Percentiles rank a stretch among this genome's conserved stretches.
Evolutionary conservation across 805 yeast species (phyloP).

Genomic region (Pichia exigua): DNA sequence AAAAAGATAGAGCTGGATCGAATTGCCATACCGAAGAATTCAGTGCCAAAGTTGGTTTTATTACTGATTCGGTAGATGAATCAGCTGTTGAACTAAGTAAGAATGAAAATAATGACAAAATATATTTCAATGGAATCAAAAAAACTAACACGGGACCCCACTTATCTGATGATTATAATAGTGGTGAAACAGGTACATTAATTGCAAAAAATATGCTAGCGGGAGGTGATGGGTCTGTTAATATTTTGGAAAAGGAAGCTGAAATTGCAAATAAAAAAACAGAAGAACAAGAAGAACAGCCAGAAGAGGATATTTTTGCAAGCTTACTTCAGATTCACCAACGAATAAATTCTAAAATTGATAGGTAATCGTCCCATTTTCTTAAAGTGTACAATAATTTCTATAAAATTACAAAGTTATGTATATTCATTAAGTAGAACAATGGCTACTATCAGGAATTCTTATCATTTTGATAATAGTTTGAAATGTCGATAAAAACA

Average conservation of each 20-base stretch:
- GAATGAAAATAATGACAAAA: too few relatives aligned
- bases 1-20: background rate
- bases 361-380: too few relatives aligned
- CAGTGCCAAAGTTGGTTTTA: too few relatives aligned
- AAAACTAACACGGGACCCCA: background rate
- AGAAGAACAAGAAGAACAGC: background rate
- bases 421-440: slow-evolving; percentile 20
- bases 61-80: too few relatives aligned
- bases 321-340: slow-evolving; percentile 1
- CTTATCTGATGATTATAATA: background rate
- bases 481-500: slow-evolving; percentile 75
- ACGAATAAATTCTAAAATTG: background rate
- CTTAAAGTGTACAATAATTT: background rate
- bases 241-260: background rate
- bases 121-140: too few relatives aligned
- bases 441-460: slow-evolving; percentile 37
- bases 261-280: background rate
- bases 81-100: too few relatives aligned
- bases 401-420: background rate
- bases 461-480: slow-evolving; percentile 40
- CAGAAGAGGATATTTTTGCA: slow-evolving; percentile 2
- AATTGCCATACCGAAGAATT: too few relatives aligned
- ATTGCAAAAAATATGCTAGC: background rate
- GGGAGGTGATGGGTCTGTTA: too few relatives aligned
- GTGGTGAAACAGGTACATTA: background rate